These are phyloP conservation scores for Phaeophleospora eucalypticola DNA, from an alignment of 2,329 filamentous ascomycete species.

Conservation along the genomic window DNA sequence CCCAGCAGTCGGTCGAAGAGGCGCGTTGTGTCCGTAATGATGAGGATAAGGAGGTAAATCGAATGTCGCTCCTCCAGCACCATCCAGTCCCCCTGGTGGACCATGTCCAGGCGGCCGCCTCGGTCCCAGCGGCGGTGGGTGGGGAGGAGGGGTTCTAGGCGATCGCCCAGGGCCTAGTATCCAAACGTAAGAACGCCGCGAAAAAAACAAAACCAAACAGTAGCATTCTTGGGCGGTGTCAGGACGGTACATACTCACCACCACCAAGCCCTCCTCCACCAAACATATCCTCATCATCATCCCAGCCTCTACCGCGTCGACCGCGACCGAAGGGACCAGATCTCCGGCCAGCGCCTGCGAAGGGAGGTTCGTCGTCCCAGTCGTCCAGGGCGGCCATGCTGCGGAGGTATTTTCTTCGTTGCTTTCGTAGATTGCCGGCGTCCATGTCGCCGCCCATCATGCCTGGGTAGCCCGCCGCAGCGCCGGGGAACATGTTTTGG, in stretches of 20 bases:
- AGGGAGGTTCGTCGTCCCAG: not conserved
- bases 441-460: no score
- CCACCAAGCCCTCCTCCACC: not conserved
- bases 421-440: no score
- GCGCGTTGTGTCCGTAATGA: not conserved
- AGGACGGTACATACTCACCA: conserved; percentile 1
- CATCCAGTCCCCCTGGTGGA: no score
- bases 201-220: not conserved
- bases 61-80: no score
- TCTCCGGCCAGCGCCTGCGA: not conserved
- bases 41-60: not conserved
- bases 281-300: conserved; percentile 16
- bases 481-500: no score
- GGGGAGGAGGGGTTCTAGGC: not conserved
- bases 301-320: conserved; percentile 7
- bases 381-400: no score
- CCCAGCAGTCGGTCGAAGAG: not conserved
- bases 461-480: no score
- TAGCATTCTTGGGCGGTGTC: not conserved
- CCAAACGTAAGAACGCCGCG: not conserved
- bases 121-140: not conserved
- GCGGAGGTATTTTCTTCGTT: no score
- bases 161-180: not conserved
- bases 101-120: not conserved
- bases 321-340: conserved; percentile 2